Evolutionary conservation across 2,329 filamentous ascomycete species (phyloP).

Genomic region (Fusarium staphyleae): DNA sequence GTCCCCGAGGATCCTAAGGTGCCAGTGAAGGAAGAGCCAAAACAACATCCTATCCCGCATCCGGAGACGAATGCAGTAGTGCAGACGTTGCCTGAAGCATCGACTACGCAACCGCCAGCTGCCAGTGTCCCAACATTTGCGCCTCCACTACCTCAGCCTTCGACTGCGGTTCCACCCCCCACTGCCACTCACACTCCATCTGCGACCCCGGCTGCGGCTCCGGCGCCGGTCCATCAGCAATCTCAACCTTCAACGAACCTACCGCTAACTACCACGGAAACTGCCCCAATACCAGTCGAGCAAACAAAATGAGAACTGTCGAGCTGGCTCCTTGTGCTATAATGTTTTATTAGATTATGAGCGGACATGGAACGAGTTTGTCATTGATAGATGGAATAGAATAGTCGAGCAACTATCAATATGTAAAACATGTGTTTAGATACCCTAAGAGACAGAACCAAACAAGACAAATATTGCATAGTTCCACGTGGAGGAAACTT

Average conservation of each 20-base stretch:
- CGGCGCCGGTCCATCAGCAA: background rate
- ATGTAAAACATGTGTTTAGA: background rate
- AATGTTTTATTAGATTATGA: background rate
- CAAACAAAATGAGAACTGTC: background rate
- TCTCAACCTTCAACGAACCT: conserved; percentile 2
- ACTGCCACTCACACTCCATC: background rate
- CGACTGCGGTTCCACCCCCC: conserved; percentile 3
- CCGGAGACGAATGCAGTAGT: background rate
- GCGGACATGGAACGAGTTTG: background rate
- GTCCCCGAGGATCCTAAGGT: conserved; percentile 2
- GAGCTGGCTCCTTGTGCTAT: background rate
- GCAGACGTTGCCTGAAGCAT: background rate
- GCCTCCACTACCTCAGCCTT: conserved; percentile 6
- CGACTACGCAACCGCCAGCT: conserved; percentile 1
- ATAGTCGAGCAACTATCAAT: background rate
- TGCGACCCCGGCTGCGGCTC: conserved; percentile 2
- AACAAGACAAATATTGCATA: too few species aligned
- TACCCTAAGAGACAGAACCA: too few species aligned
- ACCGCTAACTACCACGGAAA: background rate
- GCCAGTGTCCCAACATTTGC: background rate
- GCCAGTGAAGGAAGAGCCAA: conserved; percentile 7
- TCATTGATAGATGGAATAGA: background rate
- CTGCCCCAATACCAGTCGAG: background rate
- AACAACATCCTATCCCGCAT: conserved; percentile 3
- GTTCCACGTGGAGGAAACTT: too few species aligned